These are phyloP conservation scores for Pochonia chlamydosporia DNA, from an alignment of 2,329 filamentous ascomycete genomes.

Conservation along the genomic window DNA sequence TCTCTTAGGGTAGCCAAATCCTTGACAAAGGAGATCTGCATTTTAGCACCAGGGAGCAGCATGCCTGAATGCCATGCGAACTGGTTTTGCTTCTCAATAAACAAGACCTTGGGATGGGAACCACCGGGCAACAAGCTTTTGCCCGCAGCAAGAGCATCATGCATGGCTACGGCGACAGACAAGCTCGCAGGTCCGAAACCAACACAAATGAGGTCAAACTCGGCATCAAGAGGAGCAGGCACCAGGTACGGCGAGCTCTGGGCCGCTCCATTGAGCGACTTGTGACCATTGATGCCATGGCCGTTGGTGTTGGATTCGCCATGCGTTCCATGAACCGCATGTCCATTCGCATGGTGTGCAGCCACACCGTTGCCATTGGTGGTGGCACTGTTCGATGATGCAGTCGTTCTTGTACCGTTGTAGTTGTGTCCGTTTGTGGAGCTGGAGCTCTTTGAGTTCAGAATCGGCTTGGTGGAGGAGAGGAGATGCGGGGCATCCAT, in stretches of 20 bases:
- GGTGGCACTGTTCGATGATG: not conserved
- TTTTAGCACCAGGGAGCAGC: slow-evolving; percentile 86
- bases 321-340: not conserved
- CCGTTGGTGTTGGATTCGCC: slow-evolving; percentile 12
- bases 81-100: slow-evolving; percentile 75
- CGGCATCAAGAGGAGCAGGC: slow-evolving; percentile 51
- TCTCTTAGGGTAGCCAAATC: slow-evolving; percentile 87
- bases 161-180: slow-evolving; percentile 80
- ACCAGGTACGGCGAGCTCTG: slow-evolving; percentile 30
- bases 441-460: no score
- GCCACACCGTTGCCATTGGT: slow-evolving; percentile 13
- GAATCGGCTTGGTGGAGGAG: slow-evolving; percentile 11
- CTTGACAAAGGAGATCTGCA: slow-evolving; percentile 98
- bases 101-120: slow-evolving; percentile 65
- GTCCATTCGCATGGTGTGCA: not conserved
- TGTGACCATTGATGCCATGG: slow-evolving; percentile 13
- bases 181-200: slow-evolving; percentile 91
- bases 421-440: slow-evolving; percentile 12
- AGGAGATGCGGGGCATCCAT: slow-evolving; percentile 10
- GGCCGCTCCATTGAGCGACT: slow-evolving; percentile 17
- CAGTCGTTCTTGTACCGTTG: not conserved
- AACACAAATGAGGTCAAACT: slow-evolving; percentile 83
- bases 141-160: slow-evolving; percentile 64
- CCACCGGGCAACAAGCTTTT: slow-evolving; percentile 33
- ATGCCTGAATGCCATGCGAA: slow-evolving; percentile 96